phyloP scores from a whole-genome alignment of 1,284 basidiomycete genomes.

The Vanrija sp. region DNA sequence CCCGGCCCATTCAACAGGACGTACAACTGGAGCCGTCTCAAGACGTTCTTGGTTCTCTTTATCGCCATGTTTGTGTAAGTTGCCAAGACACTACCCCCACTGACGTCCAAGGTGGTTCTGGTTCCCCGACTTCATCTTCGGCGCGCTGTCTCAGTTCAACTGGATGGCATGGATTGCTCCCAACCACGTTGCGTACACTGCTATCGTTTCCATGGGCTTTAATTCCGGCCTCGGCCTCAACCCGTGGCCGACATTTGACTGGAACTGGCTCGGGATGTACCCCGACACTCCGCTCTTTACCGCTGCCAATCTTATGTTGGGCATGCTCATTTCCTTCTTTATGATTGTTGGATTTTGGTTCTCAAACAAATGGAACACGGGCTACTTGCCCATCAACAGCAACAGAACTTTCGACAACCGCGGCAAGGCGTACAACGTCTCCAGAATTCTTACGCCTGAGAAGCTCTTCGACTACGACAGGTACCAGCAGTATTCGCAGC shows the following conservation, averaged over 20 bases:
- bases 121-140: conserved; percentile 49
- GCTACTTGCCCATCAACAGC: conserved; percentile 36
- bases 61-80: conserved; percentile 38
- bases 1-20: conserved; percentile 21
- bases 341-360: conserved; percentile 26
- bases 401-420: conserved; percentile 28
- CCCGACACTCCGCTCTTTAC: conserved; percentile 30
- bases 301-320: conserved; percentile 30
- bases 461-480: conserved; percentile 23
- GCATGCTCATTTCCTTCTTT: conserved; percentile 24
- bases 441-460: conserved; percentile 31
- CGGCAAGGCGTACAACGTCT: conserved; percentile 40
- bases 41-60: conserved; percentile 44
- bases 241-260: conserved; percentile 44
- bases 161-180: conserved; percentile 62
- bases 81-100: neutral
- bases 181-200: conserved; percentile 23
- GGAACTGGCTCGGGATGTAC: conserved; percentile 14
- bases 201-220: conserved; percentile 18
- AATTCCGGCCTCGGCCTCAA: conserved; percentile 31
- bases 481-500: conserved; percentile 39
- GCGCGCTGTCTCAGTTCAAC: conserved; percentile 55
- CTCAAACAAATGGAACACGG: conserved; percentile 32
- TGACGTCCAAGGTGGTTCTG: conserved; percentile 33
- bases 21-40: conserved; percentile 35